A percentile compares a stretch with the other conserved stretches of the same genome.
These are phyloP conservation scores for Poa pratensis DNA, from an alignment of 176 grass and related monocot species.

Conservation along the genomic window DNA sequence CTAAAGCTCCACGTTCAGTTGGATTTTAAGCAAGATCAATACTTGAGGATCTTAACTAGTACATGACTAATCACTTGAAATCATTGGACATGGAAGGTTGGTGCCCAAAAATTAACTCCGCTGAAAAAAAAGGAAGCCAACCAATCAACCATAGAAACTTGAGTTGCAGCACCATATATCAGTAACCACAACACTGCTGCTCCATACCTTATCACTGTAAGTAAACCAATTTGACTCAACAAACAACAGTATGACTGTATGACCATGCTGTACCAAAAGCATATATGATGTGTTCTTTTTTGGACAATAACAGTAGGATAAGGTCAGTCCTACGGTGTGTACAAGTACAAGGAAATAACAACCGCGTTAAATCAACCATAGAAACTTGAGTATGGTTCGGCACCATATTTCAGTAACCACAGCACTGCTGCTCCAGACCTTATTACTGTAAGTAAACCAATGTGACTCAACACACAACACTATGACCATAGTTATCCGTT, in stretches of 20 bases:
- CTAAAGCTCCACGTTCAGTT: background rate
- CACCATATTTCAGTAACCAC: background rate
- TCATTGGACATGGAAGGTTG: conserved; percentile 7
- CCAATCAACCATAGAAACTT: background rate
- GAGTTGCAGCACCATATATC: background rate
- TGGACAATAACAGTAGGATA: no score
- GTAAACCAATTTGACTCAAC: background rate
- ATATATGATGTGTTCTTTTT: no score
- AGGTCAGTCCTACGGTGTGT: no score
- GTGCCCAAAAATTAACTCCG: background rate
- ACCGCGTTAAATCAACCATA: background rate
- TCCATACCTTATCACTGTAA: background rate
- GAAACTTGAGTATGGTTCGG: background rate
- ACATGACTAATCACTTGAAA: background rate
- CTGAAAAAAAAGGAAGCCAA: background rate
- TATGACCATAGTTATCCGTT: no score
- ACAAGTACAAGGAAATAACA: no score
- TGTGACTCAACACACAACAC: background rate
- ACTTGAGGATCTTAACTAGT: conserved; percentile 1
- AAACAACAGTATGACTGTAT: background rate
- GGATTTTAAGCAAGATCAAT: background rate
- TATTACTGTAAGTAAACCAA: background rate
- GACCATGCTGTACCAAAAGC: background rate
- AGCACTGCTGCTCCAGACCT: background rate
- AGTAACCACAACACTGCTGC: background rate